These are phyloP conservation scores for Yamadazyma friedrichii DNA, from an alignment of 1,139 yeast genomes.

Conservation along the genomic window DNA sequence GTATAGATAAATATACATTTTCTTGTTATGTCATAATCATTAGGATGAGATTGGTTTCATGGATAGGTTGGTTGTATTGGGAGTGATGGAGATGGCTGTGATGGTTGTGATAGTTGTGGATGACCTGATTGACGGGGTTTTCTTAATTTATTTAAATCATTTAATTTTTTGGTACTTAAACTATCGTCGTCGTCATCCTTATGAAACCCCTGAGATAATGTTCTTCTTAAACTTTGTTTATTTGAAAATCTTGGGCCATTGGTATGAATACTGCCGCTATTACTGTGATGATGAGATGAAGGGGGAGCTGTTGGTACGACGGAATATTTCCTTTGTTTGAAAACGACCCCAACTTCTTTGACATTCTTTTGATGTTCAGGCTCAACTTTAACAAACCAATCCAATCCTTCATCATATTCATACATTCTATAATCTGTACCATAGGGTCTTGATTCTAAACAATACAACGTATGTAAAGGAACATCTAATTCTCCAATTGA, in stretches of 20 bases:
- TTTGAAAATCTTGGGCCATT: not conserved
- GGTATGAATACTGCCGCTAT: not conserved
- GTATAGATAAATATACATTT: too few relatives aligned
- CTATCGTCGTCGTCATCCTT: slow-evolving; percentile 13
- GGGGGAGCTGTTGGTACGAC: slow-evolving; percentile 77
- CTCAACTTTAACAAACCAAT: slow-evolving; percentile 76
- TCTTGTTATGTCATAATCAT: too few relatives aligned
- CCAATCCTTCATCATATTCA: slow-evolving; percentile 75
- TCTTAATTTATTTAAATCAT: slow-evolving; percentile 19
- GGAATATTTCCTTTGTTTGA: slow-evolving; percentile 63
- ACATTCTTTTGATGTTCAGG: slow-evolving; percentile 61
- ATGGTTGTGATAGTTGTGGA: not conserved
- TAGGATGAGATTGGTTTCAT: too few relatives aligned
- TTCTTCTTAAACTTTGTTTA: slow-evolving; percentile 12
- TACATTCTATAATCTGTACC: slow-evolving; percentile 92
- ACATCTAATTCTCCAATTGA: slow-evolving; percentile 88
- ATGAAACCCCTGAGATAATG: slow-evolving; percentile 16
- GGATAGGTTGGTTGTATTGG: not conserved
- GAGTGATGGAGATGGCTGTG: not conserved
- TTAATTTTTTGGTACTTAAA: slow-evolving; percentile 14
- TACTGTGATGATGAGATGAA: not conserved
- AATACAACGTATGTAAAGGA: slow-evolving; percentile 86
- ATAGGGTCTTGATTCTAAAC: slow-evolving; percentile 89
- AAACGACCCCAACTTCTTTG: slow-evolving; percentile 66
- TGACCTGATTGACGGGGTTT: slow-evolving; percentile 11